Evolutionary conservation across 2,329 filamentous ascomycete genomes (phyloP), one percentile per base, ranked within the genome.

Genomic region (Davidsoniella eucalypti): DNA sequence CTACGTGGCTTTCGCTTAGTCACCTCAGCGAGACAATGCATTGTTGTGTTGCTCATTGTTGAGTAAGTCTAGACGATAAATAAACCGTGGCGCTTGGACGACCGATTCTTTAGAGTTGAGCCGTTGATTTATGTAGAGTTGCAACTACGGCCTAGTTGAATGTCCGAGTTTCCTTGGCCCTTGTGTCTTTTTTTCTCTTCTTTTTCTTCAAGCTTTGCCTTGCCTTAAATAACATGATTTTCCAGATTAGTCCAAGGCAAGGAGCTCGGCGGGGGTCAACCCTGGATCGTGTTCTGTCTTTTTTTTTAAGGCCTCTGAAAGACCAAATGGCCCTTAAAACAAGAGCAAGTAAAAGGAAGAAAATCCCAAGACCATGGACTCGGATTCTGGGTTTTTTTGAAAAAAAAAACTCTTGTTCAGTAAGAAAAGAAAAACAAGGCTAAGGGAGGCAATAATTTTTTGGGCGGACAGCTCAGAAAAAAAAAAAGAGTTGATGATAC

Each of bases 281-380:
- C 47, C 47, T 49, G 47, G 38, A 29, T 43, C 21, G 14, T 16
- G 5, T 33, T 12, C 26, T 18, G 14, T 33, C 18, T 4, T 8
- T 46, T 47, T 10, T 21, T 36, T 10, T 12, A 16, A 18, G 9
- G 7, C 8, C 16, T 36, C 18, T 18, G 17, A 25, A 26, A 29
- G 26, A 18, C 36, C 25, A 37, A 12, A 29, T 45, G n/a, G 26
- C 8, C 9, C 8, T 33, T 33, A 33, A 33, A 33, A 33, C 29
- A 33, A 33, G 29, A 33, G 12, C 29, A 33, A 33, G 29, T 33
- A 16, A 25, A 29, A 45, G 42, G 41, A 43, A 25, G 26, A 14
- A 16, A 26, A 49, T 41, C 47, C 47, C 47, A 40, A 49, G 38
- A 29, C 47, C 47, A 43, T 40, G 47, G 47, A 16, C 47, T 49